Evolutionary conservation across 768 basidiomycete genomes (phyloP).

Genomic region (Tephrocybe sp.): DNA sequence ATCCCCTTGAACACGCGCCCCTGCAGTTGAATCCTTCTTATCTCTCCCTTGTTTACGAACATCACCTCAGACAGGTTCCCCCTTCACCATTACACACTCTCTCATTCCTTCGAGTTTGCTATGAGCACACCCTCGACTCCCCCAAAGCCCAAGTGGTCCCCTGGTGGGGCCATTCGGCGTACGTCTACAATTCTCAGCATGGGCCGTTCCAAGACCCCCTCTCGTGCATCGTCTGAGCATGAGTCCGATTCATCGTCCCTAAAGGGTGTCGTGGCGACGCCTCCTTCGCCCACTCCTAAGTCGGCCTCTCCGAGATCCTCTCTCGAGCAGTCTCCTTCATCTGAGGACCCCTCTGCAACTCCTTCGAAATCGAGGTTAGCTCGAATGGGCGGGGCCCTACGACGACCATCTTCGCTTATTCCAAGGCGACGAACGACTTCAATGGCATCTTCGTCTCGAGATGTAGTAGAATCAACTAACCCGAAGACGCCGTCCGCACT

Average conservation of each 20-base stretch:
- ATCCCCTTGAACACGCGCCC: slow-evolving; percentile 9
- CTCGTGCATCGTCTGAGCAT: slow-evolving; percentile 5
- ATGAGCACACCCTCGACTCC: slow-evolving; percentile 8
- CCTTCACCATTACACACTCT: background rate
- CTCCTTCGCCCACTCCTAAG: slow-evolving; percentile 4
- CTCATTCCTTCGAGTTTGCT: background rate
- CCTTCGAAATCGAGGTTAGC: slow-evolving; percentile 10
- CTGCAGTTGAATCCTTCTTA: slow-evolving; percentile 5
- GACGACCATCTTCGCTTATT: slow-evolving; percentile 10
- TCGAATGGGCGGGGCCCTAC: slow-evolving; percentile 7
- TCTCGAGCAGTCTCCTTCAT: slow-evolving; percentile 2
- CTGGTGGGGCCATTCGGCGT: slow-evolving; percentile 9
- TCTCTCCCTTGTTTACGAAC: slow-evolving; percentile 6
- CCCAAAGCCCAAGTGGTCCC: slow-evolving; percentile 10
- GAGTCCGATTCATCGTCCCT: slow-evolving; percentile 4
- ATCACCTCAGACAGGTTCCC: slow-evolving; percentile 5
- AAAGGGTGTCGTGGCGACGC: background rate
- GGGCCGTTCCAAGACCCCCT: slow-evolving; percentile 10
- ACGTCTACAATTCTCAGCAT: slow-evolving; percentile 10
- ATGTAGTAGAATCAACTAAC: background rate
- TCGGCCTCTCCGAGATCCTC: slow-evolving; percentile 2
- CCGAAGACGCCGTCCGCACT: slow-evolving; percentile 4
- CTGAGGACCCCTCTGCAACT: slow-evolving; percentile 5
- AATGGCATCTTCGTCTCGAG: slow-evolving; percentile 3
- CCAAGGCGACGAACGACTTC: slow-evolving; percentile 11